These are phyloP conservation scores for Saccharum spontaneum DNA, from an alignment of 176 grass and related monocot genomes.

Conservation along the genomic window DNA sequence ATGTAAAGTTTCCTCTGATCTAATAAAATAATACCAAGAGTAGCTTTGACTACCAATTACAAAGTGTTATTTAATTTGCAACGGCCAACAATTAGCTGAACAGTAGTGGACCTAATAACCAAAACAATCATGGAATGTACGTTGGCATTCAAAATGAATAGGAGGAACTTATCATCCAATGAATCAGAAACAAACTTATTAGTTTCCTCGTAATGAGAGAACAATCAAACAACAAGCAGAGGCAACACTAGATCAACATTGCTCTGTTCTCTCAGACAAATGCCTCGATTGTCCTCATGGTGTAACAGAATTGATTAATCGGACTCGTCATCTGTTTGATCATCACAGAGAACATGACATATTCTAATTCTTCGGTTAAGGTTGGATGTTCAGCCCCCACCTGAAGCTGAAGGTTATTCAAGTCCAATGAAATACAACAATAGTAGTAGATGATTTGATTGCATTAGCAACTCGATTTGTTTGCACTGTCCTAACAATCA, in stretches of 20 bases:
- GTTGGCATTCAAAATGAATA: slow-evolving; percentile 16
- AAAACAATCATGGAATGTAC: background rate
- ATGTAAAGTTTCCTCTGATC: background rate
- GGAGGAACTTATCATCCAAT: slow-evolving; percentile 7
- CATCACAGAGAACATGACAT: background rate
- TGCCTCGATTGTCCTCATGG: slow-evolving; percentile 20
- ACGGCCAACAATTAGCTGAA: background rate
- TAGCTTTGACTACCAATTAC: background rate
- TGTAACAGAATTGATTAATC: background rate
- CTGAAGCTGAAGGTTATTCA: background rate
- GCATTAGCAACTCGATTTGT: background rate
- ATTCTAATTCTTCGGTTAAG: background rate
- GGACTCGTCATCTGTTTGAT: slow-evolving; percentile 22
- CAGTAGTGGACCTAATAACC: background rate
- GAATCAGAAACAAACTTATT: background rate
- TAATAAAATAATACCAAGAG: background rate
- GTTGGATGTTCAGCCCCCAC: background rate
- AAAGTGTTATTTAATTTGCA: background rate
- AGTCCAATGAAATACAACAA: background rate
- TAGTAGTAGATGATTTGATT: background rate
- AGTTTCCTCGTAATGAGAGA: background rate
- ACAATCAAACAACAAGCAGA: background rate
- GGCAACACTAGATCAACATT: background rate
- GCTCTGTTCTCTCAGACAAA: background rate
- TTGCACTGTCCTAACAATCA: background rate